Percentiles rank a stretch among this genome's conserved stretches.
These are phyloP conservation scores for Eucommia ulmoides DNA, from an alignment of 257 asterid species.

Conservation along the genomic window DNA sequence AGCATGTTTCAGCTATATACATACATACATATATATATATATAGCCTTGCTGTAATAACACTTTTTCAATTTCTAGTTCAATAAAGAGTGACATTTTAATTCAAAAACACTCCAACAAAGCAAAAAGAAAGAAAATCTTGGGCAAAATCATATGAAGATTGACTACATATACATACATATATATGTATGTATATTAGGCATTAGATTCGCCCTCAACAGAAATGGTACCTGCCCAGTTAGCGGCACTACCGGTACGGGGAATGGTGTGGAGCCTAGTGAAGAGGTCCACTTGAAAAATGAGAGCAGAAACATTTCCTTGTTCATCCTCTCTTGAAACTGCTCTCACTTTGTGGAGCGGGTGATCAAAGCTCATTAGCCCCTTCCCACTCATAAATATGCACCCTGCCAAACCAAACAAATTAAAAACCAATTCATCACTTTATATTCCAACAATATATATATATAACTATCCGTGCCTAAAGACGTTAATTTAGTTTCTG, in stretches of 20 bases:
- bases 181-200: too few relatives aligned
- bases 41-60: too few relatives aligned
- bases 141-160: too few relatives aligned
- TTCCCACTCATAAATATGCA: constrained; percentile 38
- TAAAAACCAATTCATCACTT: neutral
- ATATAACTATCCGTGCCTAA: too few relatives aligned
- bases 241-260: constrained; percentile 51
- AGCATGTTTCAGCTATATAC: too few relatives aligned
- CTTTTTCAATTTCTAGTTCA: too few relatives aligned
- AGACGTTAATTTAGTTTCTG: neutral
- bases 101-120: too few relatives aligned
- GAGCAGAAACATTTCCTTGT: constrained; percentile 22
- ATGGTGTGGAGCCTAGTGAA: constrained; percentile 38
- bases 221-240: constrained; percentile 44
- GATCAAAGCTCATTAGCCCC: constrained; percentile 43
- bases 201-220: constrained; percentile 23
- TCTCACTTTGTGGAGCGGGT: constrained; percentile 43
- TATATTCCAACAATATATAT: too few relatives aligned
- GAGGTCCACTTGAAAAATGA: constrained; percentile 50
- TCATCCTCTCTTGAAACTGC: constrained; percentile 34
- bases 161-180: too few relatives aligned
- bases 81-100: too few relatives aligned
- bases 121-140: too few relatives aligned
- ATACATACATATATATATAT: too few relatives aligned
- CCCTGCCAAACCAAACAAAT: constrained; percentile 23